Evolutionary conservation across 2,329 filamentous ascomycete species (phyloP).

Genomic region (Colletotrichum destructivum): DNA sequence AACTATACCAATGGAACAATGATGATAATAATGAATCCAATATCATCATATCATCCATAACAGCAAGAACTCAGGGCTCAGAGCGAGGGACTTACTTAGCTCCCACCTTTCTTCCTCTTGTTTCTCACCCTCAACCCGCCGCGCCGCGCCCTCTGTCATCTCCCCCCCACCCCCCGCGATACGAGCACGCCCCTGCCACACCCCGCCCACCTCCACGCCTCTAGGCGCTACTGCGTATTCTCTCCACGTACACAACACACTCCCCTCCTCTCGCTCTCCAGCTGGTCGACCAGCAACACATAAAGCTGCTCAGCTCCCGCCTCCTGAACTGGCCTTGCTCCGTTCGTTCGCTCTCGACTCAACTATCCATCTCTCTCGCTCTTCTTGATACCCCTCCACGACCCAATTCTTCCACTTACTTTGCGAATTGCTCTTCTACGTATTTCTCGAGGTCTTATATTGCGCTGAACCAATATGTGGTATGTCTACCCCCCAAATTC

Average conservation of each 20-base stretch:
- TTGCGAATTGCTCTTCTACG: constrained; percentile 39
- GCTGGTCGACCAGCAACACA: constrained; percentile 34
- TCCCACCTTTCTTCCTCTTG: constrained; percentile 14
- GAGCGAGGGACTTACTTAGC: not conserved
- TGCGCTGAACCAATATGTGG: constrained; percentile 46
- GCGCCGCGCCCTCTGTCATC: constrained; percentile 31
- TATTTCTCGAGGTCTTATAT: constrained; percentile 32
- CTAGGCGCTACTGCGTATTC: constrained; percentile 38
- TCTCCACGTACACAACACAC: constrained; percentile 42
- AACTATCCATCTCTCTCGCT: constrained; percentile 42
- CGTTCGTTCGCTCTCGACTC: constrained; percentile 37
- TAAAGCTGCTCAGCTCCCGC: constrained; percentile 46
- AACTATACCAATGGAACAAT: no score
- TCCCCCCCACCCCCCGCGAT: constrained; percentile 14
- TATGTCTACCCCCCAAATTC: constrained; percentile 40
- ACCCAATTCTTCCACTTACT: constrained; percentile 4
- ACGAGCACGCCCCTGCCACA: constrained; percentile 42
- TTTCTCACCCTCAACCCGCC: constrained; percentile 23
- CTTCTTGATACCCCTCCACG: constrained; percentile 41
- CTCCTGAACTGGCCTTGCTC: constrained; percentile 34
- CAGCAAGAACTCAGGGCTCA: not conserved
- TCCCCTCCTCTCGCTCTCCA: constrained; percentile 37
- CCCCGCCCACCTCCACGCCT: constrained; percentile 40
- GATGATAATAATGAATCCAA: not conserved
- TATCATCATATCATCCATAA: constrained; percentile 9